A percentile compares a stretch with the other conserved stretches of the same genome.
Conservation (phyloP, 2,329 filamentous ascomycete genomes). For the Penicillium sp. region DNA sequence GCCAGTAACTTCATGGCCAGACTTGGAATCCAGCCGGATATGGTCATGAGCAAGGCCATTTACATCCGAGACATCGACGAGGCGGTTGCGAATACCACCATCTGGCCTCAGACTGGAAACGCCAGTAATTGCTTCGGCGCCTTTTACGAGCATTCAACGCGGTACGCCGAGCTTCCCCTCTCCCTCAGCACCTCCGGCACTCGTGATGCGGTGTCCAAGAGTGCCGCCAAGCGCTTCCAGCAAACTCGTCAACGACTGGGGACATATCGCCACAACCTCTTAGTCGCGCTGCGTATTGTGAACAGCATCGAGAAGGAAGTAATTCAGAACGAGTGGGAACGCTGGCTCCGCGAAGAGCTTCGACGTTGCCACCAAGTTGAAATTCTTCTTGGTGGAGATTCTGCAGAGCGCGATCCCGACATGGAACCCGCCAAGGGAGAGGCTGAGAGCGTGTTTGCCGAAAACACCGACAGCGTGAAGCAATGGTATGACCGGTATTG, state of each 20-base stretch:
- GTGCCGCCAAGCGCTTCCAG: slow-evolving; percentile 56
- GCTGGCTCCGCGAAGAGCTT: slow-evolving; percentile 79
- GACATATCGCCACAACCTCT: slow-evolving; percentile 76
- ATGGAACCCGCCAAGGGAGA: slow-evolving; percentile 18
- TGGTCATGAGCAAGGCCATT: slow-evolving; percentile 76
- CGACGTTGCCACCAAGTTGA: slow-evolving; percentile 63
- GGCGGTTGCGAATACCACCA: slow-evolving; percentile 43
- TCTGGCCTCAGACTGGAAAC: slow-evolving; percentile 25
- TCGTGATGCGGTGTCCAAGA: slow-evolving; percentile 29
- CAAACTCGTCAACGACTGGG: slow-evolving; percentile 78
- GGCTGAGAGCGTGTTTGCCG: slow-evolving; percentile 27
- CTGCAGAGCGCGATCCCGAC: slow-evolving; percentile 20
- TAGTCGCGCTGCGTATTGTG: slow-evolving; percentile 84
- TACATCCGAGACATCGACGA: slow-evolving; percentile 76
- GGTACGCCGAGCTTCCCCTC: slow-evolving; percentile 29
- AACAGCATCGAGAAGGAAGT: slow-evolving; percentile 86
- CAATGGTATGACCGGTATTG: slow-evolving; percentile 59
- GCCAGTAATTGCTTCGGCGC: slow-evolving; percentile 40
- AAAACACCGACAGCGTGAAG: slow-evolving; percentile 44
- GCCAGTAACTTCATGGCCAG: slow-evolving; percentile 74
- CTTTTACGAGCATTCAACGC: slow-evolving; percentile 40
- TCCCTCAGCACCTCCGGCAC: slow-evolving; percentile 26
- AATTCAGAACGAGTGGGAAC: slow-evolving; percentile 82
- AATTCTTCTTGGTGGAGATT: slow-evolving; percentile 38
- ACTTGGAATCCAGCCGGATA: slow-evolving; percentile 71